Conservation (phyloP, 2,329 filamentous ascomycete genomes). For the Aspergillus uvarum region DNA sequence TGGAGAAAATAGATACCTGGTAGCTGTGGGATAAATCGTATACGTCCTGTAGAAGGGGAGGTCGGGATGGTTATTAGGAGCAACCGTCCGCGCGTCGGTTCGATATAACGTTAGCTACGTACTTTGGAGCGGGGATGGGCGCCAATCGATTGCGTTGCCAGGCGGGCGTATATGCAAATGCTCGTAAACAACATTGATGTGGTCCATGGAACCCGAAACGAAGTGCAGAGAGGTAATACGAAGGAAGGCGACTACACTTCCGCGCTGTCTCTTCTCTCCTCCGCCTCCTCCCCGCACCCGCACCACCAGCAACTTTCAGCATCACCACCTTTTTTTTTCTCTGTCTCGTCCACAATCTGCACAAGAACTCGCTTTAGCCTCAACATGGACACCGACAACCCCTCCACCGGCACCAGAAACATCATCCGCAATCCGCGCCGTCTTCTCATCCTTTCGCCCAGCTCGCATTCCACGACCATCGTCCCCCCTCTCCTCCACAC, state of each 20-base stretch:
- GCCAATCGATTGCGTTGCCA: not conserved
- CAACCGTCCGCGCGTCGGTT: not conserved
- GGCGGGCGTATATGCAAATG: not conserved
- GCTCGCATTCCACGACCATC: conserved; percentile 34
- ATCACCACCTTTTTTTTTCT: not conserved
- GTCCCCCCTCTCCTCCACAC: conserved; percentile 40
- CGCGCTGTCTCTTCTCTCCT: conserved; percentile 6
- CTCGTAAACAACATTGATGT: not conserved
- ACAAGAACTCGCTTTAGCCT: not conserved
- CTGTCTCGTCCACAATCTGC: not conserved
- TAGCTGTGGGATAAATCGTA: not conserved
- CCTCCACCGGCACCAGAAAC: not conserved
- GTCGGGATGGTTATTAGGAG: not conserved
- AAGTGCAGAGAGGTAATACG: not conserved
- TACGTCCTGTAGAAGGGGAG: not conserved
- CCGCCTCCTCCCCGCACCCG: not conserved
- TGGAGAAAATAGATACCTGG: not conserved
- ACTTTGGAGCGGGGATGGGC: not conserved
- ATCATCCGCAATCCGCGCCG: conserved; percentile 41
- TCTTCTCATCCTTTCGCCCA: conserved; percentile 43
- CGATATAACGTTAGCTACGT: not conserved
- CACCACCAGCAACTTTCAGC: conserved; percentile 7
- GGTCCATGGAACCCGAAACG: not conserved
- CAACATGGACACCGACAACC: not conserved
- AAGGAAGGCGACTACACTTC: conserved; percentile 4